Conservation (phyloP, 2,329 filamentous ascomycete genomes). For the Whalleya microplaca region DNA sequence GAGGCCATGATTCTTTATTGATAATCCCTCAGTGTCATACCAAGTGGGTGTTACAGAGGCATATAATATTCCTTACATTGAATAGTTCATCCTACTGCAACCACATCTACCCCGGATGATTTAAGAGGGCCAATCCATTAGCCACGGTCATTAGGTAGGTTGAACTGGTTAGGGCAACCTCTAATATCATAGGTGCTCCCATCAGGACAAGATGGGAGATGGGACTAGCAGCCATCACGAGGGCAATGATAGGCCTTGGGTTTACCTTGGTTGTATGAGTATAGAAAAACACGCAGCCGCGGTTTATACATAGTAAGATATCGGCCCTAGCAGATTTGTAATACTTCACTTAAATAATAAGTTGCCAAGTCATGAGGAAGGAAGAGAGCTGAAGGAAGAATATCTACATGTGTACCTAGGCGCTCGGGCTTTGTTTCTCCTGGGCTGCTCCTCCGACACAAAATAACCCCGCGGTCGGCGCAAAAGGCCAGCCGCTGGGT, state of each 20-base stretch:
- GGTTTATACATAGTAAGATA: background rate
- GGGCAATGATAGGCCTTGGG: background rate
- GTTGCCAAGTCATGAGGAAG: background rate
- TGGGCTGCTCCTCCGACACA: background rate
- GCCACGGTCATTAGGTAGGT: background rate
- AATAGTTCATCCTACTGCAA: constrained; percentile 14
- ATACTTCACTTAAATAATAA: background rate
- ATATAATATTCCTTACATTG: background rate
- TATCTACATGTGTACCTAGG: background rate
- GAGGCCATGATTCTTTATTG: constrained; percentile 12
- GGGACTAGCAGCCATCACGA: background rate
- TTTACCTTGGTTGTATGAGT: background rate
- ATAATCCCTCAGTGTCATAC: constrained; percentile 25
- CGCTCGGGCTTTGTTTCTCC: background rate
- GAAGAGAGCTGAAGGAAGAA: background rate
- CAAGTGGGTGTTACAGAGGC: constrained; percentile 19
- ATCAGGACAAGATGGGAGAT: background rate
- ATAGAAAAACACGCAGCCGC: background rate
- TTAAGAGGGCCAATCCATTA: background rate
- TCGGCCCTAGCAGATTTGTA: background rate
- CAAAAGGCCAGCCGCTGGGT: constrained; percentile 3
- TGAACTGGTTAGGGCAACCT: background rate
- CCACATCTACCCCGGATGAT: constrained; percentile 12
- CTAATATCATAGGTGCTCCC: background rate
- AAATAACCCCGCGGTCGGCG: constrained; percentile 23